Conservation (phyloP, 768 basidiomycete genomes). For the Mycena capillaripes region DNA sequence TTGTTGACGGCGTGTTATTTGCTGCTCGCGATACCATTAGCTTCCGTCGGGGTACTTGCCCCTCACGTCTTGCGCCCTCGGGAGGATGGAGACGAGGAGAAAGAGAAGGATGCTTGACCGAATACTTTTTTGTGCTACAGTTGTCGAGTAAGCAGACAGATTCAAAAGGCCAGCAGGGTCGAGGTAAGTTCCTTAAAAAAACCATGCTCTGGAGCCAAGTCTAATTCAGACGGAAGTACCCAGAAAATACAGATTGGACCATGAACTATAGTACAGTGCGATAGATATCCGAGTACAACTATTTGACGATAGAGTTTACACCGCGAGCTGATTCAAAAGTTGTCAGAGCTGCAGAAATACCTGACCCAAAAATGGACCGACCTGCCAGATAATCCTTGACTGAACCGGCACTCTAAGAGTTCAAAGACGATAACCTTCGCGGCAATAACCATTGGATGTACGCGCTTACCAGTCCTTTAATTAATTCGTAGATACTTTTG, state of each 20-base stretch:
- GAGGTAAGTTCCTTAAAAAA: too few relatives aligned
- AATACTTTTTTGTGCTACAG: too few relatives aligned
- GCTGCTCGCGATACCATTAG: constrained; percentile 25
- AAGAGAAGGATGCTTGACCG: constrained; percentile 3
- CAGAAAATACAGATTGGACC: constrained; percentile 10
- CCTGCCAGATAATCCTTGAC: constrained; percentile 85
- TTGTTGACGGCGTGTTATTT: constrained; percentile 18
- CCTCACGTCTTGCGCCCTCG: constrained; percentile 24
- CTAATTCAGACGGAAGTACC: too few relatives aligned
- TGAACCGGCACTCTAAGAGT: constrained; percentile 70
- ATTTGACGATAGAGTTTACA: constrained; percentile 65
- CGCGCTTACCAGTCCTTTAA: constrained; percentile 75
- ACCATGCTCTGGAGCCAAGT: too few relatives aligned
- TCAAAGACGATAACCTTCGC: neutral
- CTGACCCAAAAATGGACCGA: constrained; percentile 42
- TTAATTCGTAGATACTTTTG: constrained; percentile 88
- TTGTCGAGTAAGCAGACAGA: too few relatives aligned
- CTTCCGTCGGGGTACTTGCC: constrained; percentile 27
- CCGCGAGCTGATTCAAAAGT: constrained; percentile 49
- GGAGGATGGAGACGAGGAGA: constrained; percentile 1
- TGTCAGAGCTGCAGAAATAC: neutral
- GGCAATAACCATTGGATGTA: neutral
- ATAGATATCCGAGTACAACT: neutral
- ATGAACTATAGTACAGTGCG: constrained; percentile 16
- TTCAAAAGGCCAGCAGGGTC: too few relatives aligned